These are phyloP conservation scores for Xylariaceae sp. DNA, from an alignment of 2,329 filamentous ascomycete species.

Conservation along the genomic window DNA sequence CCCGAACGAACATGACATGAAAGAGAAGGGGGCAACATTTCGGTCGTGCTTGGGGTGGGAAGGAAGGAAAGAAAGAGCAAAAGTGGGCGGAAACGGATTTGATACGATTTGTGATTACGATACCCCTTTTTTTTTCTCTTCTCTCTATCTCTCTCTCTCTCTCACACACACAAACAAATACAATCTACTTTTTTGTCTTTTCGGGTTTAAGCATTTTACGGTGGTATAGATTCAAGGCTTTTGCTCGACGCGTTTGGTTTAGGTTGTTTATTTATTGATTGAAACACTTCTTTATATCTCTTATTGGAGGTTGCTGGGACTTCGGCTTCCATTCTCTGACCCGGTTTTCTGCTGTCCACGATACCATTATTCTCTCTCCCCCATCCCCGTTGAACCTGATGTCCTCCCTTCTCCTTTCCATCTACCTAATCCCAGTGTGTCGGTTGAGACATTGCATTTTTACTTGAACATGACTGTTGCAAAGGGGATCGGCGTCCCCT, in stretches of 20 bases:
- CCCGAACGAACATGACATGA: constrained; percentile 12
- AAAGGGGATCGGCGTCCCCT: constrained; percentile 6
- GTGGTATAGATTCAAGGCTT: constrained; percentile 18
- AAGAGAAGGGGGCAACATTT: not conserved
- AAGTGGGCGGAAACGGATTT: constrained; percentile 8
- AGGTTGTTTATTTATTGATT: not conserved
- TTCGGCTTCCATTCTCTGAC: not conserved
- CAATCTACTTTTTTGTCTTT: constrained; percentile 4
- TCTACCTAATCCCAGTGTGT: not conserved
- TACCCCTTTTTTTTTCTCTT: constrained; percentile 18
- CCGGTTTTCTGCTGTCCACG: not conserved
- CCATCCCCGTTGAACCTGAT: not conserved
- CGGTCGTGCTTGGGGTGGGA: constrained; percentile 3
- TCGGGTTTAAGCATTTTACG: constrained; percentile 4
- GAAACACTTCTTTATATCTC: too few relatives aligned
- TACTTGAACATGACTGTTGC: constrained; percentile 6
- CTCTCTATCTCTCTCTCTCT: constrained; percentile 6
- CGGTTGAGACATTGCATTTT: not conserved
- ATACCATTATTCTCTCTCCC: not conserved
- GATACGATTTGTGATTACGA: constrained; percentile 25
- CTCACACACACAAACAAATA: constrained; percentile 15
- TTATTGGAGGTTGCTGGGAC: not conserved
- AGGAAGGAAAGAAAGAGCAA: constrained; percentile 1
- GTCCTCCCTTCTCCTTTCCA: not conserved
- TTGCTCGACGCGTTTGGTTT: not conserved